Evolutionary conservation across 164 flowering plant genomes (phyloP).

Genomic region (Vitis vinifera): DNA sequence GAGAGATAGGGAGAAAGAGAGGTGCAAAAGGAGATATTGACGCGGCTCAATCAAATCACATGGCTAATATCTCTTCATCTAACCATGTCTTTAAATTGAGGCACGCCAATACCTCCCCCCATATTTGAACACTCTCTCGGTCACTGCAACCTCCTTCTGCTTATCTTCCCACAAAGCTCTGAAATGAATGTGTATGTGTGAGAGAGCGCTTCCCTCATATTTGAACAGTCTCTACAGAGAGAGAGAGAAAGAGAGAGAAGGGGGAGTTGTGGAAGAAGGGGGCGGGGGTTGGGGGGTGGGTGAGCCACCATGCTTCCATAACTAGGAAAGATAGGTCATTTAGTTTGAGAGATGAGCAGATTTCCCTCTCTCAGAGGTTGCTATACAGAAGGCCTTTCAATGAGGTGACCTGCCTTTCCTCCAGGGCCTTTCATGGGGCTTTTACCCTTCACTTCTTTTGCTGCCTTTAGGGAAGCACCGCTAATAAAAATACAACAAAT

Average conservation of each 20-base stretch:
- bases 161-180: not conserved
- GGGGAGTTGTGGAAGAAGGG: not conserved
- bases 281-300: not conserved
- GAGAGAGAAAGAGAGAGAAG: constrained; percentile 7
- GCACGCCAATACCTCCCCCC: constrained; percentile 22
- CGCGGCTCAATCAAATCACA: constrained; percentile 27
- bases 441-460: constrained; percentile 1
- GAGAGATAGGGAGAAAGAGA: constrained; percentile 1
- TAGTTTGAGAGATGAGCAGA: not conserved
- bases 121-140: not conserved
- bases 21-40: constrained; percentile 21
- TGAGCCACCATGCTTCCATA: too few species aligned
- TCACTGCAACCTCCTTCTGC: not conserved
- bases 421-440: not conserved
- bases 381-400: too few species aligned
- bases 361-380: too few species aligned
- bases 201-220: not conserved
- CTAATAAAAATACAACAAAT: not conserved
- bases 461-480: constrained; percentile 12
- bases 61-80: constrained; percentile 3
- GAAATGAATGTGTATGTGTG: not conserved
- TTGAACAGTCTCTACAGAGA: not conserved
- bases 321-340: not conserved
- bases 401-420: not conserved
- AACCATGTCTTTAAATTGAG: constrained; percentile 26